Evolutionary conservation across 2,329 filamentous ascomycete species (phyloP).

Genomic region (Penicillium fuscoglaucum): DNA sequence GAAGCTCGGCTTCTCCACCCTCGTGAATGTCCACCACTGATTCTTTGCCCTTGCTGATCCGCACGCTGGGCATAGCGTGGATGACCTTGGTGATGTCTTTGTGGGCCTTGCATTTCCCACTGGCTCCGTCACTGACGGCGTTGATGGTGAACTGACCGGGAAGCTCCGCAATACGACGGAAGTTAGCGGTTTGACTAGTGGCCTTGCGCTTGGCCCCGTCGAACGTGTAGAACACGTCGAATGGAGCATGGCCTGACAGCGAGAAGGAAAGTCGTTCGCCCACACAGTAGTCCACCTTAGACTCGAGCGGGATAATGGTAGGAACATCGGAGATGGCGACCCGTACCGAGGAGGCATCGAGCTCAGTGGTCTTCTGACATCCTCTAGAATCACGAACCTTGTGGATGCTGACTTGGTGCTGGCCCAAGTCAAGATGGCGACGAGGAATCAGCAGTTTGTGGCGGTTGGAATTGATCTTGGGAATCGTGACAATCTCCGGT

Average conservation of each 20-base stretch:
- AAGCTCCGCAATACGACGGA: conserved; percentile 89
- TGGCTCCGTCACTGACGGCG: conserved; percentile 81
- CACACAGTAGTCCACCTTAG: conserved; percentile 85
- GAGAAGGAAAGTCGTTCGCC: conserved; percentile 93
- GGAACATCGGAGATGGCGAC: conserved; percentile 93
- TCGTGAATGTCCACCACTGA: conserved; percentile 92
- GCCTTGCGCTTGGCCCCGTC: conserved; percentile 76
- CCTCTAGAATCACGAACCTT: conserved; percentile 85
- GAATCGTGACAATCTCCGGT: conserved; percentile 77
- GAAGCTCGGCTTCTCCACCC: conserved; percentile 87
- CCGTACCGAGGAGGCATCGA: conserved; percentile 73
- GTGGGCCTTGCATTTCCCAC: conserved; percentile 74
- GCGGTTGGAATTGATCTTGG: conserved; percentile 71
- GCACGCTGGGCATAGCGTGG: conserved; percentile 87
- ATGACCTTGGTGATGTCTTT: conserved; percentile 79
- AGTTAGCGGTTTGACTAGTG: conserved; percentile 69
- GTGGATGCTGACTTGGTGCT: conserved; percentile 83
- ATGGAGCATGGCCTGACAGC: conserved; percentile 85
- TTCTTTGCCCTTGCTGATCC: conserved; percentile 79
- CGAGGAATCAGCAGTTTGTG: conserved; percentile 84
- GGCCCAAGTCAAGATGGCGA: conserved; percentile 80
- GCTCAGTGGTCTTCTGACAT: conserved; percentile 76
- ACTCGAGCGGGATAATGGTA: conserved; percentile 83
- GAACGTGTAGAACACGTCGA: conserved; percentile 91
- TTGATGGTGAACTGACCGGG: conserved; percentile 88